Evolutionary conservation across 1,139 yeast genomes (phyloP).

Genomic region (Blastobotrys illinoisensis): DNA sequence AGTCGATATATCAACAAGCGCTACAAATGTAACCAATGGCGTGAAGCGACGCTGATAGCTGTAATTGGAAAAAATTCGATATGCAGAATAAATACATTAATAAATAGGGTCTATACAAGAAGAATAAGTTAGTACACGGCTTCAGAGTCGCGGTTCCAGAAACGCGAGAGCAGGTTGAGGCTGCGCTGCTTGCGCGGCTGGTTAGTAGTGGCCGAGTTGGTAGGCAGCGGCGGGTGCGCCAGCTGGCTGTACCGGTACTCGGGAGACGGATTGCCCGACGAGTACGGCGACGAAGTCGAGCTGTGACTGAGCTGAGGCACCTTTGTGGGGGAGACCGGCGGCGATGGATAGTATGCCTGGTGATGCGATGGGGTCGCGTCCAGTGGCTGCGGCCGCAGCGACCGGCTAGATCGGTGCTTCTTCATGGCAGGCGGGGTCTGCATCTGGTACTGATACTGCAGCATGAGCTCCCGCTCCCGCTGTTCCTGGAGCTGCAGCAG

Average conservation of each 20-base stretch:
- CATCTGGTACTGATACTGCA: constrained; percentile 6
- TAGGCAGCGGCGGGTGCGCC: constrained; percentile 6
- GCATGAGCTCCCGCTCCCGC: neutral
- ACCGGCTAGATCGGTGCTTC: constrained; percentile 3
- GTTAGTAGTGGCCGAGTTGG: constrained; percentile 1
- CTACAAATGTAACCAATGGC: no score
- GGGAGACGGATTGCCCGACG: constrained; percentile 15
- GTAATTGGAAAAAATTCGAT: no score
- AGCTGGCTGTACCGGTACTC: constrained; percentile 11
- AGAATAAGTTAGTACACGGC: constrained; percentile 10
- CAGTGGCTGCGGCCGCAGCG: constrained; percentile 5
- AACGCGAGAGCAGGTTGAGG: constrained; percentile 11
- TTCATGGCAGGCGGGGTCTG: constrained; percentile 2
- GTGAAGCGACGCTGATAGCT: no score
- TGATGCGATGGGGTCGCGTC: neutral
- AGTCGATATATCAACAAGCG: no score
- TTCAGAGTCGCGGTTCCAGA: constrained; percentile 13
- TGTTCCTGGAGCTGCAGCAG: constrained; percentile 16
- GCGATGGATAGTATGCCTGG: constrained; percentile 11
- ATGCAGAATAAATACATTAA: constrained; percentile 1
- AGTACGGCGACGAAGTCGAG: constrained; percentile 13
- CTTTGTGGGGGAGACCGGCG: constrained; percentile 12
- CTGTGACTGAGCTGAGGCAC: constrained; percentile 7
- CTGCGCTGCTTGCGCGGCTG: constrained; percentile 13
- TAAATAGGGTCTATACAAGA: constrained; percentile 2